Evolutionary conservation across 75 land plant genomes (phyloP).

Genomic region (Cupressus sempervirens): DNA sequence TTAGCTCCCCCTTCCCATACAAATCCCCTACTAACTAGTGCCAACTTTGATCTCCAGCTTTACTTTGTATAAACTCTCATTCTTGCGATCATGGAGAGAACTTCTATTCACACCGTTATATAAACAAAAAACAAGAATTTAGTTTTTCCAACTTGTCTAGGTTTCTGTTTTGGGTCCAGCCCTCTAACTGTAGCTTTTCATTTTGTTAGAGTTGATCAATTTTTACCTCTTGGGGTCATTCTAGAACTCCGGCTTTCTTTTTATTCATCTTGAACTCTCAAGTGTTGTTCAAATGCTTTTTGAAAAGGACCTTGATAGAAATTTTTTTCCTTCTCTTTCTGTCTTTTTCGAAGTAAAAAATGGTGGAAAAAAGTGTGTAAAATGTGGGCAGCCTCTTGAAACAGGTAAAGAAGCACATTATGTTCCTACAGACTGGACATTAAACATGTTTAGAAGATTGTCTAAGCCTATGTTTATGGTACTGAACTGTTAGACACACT

Average conservation of each 20-base stretch:
- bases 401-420: background rate
- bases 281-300: background rate
- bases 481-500: background rate
- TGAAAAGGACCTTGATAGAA: background rate
- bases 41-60: background rate
- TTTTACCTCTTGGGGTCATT: no score
- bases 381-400: background rate
- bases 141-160: background rate
- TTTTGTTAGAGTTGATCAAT: background rate
- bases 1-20: background rate
- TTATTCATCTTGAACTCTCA: background rate
- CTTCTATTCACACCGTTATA: background rate
- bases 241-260: background rate
- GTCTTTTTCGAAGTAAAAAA: background rate
- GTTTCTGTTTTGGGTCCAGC: no score
- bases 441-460: no score
- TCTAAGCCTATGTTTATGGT: background rate
- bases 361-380: background rate
- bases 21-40: background rate
- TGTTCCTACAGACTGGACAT: background rate
- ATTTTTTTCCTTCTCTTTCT: no score
- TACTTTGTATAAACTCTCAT: background rate
- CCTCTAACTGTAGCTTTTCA: background rate
- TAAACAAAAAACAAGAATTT: background rate
- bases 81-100: background rate